phyloP scores from a whole-genome alignment of 2,329 filamentous ascomycete genomes.

The Aspergillus sp. region DNA sequence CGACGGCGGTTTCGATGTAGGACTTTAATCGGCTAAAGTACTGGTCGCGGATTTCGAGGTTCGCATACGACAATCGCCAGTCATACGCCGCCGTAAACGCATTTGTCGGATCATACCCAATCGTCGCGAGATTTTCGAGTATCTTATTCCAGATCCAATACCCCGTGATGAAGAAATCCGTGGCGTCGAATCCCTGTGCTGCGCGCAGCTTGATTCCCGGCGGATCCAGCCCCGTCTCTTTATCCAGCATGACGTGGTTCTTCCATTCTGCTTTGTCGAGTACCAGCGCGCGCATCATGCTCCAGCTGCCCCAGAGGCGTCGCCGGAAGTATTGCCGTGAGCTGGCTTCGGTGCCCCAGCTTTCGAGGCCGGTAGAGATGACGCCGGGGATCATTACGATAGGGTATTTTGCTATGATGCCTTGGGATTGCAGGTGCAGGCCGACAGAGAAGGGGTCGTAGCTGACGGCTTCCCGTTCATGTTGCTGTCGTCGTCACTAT shows the following conservation, averaged over 20 bases:
- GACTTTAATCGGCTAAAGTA: slow-evolving; percentile 89
- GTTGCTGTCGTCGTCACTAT: slow-evolving; percentile 46
- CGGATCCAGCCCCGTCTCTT: slow-evolving; percentile 81
- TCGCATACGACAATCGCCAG: slow-evolving; percentile 85
- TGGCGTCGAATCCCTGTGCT: slow-evolving; percentile 93
- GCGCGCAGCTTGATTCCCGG: slow-evolving; percentile 83
- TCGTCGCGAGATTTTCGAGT: slow-evolving; percentile 87
- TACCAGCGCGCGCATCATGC: slow-evolving; percentile 93
- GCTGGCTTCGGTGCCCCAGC: slow-evolving; percentile 81
- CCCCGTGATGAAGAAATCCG: slow-evolving; percentile 73
- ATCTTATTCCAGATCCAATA: slow-evolving; percentile 99
- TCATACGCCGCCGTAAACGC: slow-evolving; percentile 69
- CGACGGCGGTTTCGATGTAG: slow-evolving; percentile 77
- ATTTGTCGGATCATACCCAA: slow-evolving; percentile 85
- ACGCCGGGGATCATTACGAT: slow-evolving; percentile 97
- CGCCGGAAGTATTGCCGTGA: slow-evolving; percentile 91
- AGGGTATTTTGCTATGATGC: slow-evolving; percentile 73
- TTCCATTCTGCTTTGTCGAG: slow-evolving; percentile 94
- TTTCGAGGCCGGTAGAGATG: slow-evolving; percentile 93
- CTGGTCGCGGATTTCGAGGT: slow-evolving; percentile 82
- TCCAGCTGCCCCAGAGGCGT: slow-evolving; percentile 95
- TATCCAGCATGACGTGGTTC: slow-evolving; percentile 93
- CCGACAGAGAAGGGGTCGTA: slow-evolving; percentile 95
- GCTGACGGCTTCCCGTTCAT: slow-evolving; percentile 77
- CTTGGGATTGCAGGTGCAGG: slow-evolving; percentile 71